These are phyloP conservation scores for Haplosporangium sp. DNA, from an alignment of 371 early-diverging fungal genomes.

Conservation along the genomic window DNA sequence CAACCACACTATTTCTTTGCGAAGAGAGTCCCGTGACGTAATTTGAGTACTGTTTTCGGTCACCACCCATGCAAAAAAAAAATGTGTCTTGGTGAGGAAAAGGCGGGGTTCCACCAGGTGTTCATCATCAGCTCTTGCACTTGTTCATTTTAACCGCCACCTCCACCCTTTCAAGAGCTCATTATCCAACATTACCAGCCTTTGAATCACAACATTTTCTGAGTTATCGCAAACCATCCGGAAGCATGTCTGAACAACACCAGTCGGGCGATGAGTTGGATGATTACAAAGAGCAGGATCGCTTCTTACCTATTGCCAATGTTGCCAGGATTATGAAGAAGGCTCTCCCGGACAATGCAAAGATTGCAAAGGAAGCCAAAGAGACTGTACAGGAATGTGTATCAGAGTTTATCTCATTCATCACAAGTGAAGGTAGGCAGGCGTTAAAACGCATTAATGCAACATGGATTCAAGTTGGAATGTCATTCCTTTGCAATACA, in stretches of 20 bases:
- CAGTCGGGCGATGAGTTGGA: slow-evolving; percentile 56
- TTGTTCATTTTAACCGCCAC: too few relatives aligned
- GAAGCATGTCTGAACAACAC: slow-evolving; percentile 51
- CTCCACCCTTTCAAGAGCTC: too few relatives aligned
- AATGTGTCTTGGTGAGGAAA: too few relatives aligned
- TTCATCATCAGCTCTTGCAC: too few relatives aligned
- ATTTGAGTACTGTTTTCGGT: too few relatives aligned
- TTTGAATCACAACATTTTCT: too few relatives aligned
- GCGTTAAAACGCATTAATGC: not conserved
- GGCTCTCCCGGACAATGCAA: slow-evolving; percentile 97
- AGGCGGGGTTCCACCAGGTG: too few relatives aligned
- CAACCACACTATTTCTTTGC: too few relatives aligned
- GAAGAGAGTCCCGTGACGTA: too few relatives aligned
- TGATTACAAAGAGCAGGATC: slow-evolving; percentile 95
- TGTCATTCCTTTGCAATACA: not conserved
- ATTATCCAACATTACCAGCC: too few relatives aligned
- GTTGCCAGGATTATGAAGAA: slow-evolving; percentile 99
- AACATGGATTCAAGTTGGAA: not conserved
- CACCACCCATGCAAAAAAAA: too few relatives aligned
- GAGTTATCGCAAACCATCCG: not conserved
- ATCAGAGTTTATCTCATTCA: slow-evolving; percentile 99
- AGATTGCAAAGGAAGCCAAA: slow-evolving; percentile 98
- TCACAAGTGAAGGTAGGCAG: slow-evolving; percentile 91
- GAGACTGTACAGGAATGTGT: slow-evolving; percentile 99
- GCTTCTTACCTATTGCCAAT: slow-evolving; percentile 93